Base-by-base conservation (phyloP, 1,284 basidiomycete genomes). In the Schizophyllum amplum region DNA sequence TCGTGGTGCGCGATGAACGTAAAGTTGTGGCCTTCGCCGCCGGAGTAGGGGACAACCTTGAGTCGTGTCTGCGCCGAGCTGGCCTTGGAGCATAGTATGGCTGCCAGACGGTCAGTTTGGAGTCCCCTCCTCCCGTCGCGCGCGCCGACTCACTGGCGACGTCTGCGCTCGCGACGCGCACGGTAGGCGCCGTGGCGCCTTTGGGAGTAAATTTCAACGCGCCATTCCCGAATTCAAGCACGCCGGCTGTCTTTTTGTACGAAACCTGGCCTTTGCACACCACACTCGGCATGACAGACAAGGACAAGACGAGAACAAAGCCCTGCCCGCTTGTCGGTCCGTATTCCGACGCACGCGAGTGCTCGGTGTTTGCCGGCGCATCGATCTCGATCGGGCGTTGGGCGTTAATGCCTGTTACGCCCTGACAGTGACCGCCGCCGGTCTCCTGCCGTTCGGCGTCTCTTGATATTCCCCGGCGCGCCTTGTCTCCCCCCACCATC, bases 81-180 rank as follows among this genome's bases (percentile, higher is more conserved):
- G 63, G 87, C 85, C 66, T 91, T 92, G 69, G 87, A 90, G 63
- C 87, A 90, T 68, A 91, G 92, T 33, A 92, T 75, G 15, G 85
- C 90, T 90, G 65, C n/a, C 53, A 27, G 15, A 57, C 53, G 47
- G 47, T 49, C 22, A n/a, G n/a, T n/a, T 23, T n/a, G n/a, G 47
- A n/a, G n/a, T n/a, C n/a, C 7, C 17, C 17, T 49, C n/a, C 17
- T 46, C 48, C 55, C 50, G 48, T 42, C 60, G 51, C 33, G 58
- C 59, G 46, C 13, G 51, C 48, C 22, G 24, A 79, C 85, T 76
- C 58, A 91, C 90, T 84, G 54, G 79, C 69, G 47, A 82, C 78
- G 57, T 87, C 82, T 59, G 75, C 63, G 64, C 82, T 72, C 11
- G 81, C 72, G 25, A 92, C 79, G 66, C 81, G 78, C 26, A 90